phyloP scores from a whole-genome alignment of 106 monocot genomes.

The Cymbidium sinense region DNA sequence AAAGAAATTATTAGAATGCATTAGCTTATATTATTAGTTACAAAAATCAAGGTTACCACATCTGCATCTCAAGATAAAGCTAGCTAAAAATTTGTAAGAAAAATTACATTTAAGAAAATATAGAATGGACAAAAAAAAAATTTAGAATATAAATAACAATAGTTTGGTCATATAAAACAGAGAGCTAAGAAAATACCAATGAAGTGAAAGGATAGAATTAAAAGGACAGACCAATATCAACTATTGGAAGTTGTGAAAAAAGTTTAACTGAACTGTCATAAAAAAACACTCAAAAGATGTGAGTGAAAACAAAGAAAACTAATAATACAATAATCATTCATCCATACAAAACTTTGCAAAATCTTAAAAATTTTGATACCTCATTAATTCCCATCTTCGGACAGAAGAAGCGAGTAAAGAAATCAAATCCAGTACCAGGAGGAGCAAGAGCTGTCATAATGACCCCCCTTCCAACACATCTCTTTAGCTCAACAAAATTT shows the following conservation, averaged over 20 bases:
- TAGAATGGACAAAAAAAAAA: neutral
- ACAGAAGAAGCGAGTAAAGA: slow-evolving; percentile 47
- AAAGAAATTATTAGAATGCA: neutral
- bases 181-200: no score
- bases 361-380: slow-evolving; percentile 21
- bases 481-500: slow-evolving; percentile 34
- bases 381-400: slow-evolving; percentile 68
- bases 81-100: neutral
- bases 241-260: neutral
- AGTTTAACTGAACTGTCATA: neutral
- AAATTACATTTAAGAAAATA: neutral
- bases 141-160: neutral
- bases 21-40: neutral
- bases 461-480: slow-evolving; percentile 36
- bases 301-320: neutral
- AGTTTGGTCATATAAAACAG: neutral
- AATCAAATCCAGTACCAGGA: slow-evolving; percentile 49
- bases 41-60: neutral
- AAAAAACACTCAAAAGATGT: neutral
- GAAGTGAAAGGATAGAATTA: no score
- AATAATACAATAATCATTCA: slow-evolving; percentile 2
- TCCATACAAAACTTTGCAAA: neutral
- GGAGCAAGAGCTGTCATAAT: slow-evolving; percentile 50
- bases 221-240: neutral
- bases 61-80: neutral